Base-by-base conservation (phyloP, 371 early-diverging fungal species). In the Catenaria anguillulae region DNA sequence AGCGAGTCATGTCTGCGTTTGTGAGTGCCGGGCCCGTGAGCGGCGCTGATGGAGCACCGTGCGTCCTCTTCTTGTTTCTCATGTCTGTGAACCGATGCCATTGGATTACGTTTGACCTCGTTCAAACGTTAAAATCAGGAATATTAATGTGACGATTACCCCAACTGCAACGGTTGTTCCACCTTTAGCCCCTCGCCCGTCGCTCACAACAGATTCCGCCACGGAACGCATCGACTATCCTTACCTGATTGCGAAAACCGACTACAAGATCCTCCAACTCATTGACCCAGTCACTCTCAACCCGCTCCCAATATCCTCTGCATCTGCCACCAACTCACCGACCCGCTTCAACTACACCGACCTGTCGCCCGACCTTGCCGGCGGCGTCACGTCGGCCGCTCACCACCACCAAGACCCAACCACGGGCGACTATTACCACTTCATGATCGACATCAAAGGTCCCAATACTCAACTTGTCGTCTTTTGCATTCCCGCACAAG, bases 381-480 rank as follows among this genome's bases (percentile, higher is more conserved):
- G 89, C 8, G 71, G 77, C 56, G 78, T 79, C 50, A n/a, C n/a
- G n/a, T 77, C 87, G 26, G 77, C 79, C 55, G 83, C 87, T 6
- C 85, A 86, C 64, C 75, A 82, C 34, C 80, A 81, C 64, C 78
- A 72, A 52, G 90, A 89, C 70, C 65, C 77, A 5, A 67, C 69
- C 42, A 82, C 83, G 15, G 81, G 84, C 46, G 86, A 88, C 70
- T 75, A 83, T 63, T 81, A 85, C 71, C 80, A 84, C 56, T 84
- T 84, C 63, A 10, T 37, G 21, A 23, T 56, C 4, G 26, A 24
- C 24, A 17, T 24, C 8, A 36, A 24, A 8, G 56, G 56, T 0
- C 19, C 37, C 19, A 36, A 8, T 1, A 8, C 23, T 10, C n/a
- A 19, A 10, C n/a, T 23, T 10, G 76, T 81, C 55, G 82, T 86